Evolutionary conservation across 352 stramenopile species (phyloP).

Genomic region (Globisporangium splendens): DNA sequence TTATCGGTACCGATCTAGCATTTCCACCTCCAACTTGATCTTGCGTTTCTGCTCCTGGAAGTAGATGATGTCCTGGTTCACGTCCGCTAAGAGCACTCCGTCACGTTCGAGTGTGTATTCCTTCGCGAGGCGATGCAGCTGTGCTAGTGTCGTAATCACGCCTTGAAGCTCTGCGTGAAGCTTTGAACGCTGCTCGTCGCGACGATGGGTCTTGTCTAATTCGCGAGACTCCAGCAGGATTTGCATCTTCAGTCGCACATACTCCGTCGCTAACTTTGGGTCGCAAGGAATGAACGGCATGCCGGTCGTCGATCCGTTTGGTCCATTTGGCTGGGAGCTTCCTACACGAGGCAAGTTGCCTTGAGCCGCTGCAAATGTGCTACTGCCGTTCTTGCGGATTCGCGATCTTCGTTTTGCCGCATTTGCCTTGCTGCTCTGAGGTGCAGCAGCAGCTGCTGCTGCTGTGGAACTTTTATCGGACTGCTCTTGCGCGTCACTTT

Average conservation of each 20-base stretch:
- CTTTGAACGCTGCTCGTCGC: conserved; percentile 26
- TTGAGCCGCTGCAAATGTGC: neutral
- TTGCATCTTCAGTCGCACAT: conserved; percentile 19
- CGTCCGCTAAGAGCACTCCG: conserved; percentile 22
- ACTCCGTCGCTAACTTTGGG: conserved; percentile 13
- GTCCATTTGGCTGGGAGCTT: neutral
- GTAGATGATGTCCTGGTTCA: conserved; percentile 40
- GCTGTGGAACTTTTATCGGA: neutral
- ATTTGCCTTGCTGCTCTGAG: neutral
- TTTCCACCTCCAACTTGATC: conserved; percentile 29
- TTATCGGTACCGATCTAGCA: conserved; percentile 13
- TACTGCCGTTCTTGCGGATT: neutral
- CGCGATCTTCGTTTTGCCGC: conserved; percentile 1
- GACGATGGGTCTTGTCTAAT: conserved; percentile 3
- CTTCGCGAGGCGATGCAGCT: conserved; percentile 35
- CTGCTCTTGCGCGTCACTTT: neutral
- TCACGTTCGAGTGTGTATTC: conserved; percentile 22
- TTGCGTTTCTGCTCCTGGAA: conserved; percentile 38
- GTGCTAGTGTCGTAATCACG: conserved; percentile 33
- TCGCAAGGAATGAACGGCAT: neutral
- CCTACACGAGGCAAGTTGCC: neutral
- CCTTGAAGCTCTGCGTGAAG: conserved; percentile 33
- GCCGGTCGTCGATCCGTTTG: neutral
- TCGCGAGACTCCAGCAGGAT: conserved; percentile 21
- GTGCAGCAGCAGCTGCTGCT: neutral